Base-by-base conservation (phyloP, 306 rosid species). In the Cucumis cinereus region DNA sequence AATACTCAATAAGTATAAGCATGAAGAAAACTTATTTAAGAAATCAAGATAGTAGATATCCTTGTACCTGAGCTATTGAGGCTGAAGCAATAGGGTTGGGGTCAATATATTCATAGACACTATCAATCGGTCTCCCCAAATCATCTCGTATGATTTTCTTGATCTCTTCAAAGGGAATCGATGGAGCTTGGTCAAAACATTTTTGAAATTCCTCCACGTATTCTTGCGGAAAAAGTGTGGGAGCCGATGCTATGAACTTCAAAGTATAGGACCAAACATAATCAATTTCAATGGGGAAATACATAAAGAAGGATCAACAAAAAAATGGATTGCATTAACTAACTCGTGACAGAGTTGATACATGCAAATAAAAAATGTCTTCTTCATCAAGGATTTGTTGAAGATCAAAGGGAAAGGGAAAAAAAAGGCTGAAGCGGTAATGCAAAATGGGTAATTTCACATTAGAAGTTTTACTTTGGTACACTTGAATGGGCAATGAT, bases 181-280 rank as follows among this genome's bases (percentile, higher is more conserved):
- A 74, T 76, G 98, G 98, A 80, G 93, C 88, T 89, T 87, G 90
- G 82, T 94, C 98, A 79, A 94, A 94, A 78, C 98, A 94, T 77
- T 83, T 91, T 81, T 94, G 98, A 81, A 94, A 94, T 82, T 94
- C 97, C 83, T 91, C 83, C n/a, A 94, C 97, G 75, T 94, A 94
- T 67, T 94, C 97, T 60, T 92, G 83, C 40, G 98, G 98, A 80
- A 94, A 91, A 77, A 94, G 79, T 26, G 98, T 91, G 28, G 98
- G 98, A 33, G 98, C 91, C 0, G 97, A 94, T 74, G 98, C 97
- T 77, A 94, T 83, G 82, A 94, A 94, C 98, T 94, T 30, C 85
- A 80, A 40, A 75, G 75, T 52, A 69, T 20, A 81, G 82, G 77
- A 49, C 57, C 81, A 87, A 55, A 79, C 64, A 30, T 68, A 55